phyloP scores from a whole-genome alignment of 129 eudicot genomes.

The Flaveria ramosissima region DNA sequence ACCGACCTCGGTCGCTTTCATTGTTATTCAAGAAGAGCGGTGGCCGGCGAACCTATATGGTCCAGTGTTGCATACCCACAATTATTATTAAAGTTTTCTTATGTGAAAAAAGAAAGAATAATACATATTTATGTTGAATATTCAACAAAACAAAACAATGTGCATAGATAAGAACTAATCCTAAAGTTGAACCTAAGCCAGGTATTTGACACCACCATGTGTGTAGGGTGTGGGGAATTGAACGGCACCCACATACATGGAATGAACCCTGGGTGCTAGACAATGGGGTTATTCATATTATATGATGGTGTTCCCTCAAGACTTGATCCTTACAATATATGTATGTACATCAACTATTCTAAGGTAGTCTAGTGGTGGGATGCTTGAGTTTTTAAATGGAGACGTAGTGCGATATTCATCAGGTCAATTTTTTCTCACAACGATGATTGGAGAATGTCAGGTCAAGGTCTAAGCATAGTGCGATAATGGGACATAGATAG shows the following conservation, averaged over 20 bases:
- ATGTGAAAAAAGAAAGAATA: background rate
- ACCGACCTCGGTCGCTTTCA: background rate
- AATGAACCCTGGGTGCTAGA: slow-evolving; percentile 29
- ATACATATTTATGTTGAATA: background rate
- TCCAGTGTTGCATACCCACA: background rate
- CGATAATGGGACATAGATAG: too few relatives aligned
- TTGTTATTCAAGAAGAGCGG: background rate
- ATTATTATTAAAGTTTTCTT: background rate
- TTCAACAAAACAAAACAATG: background rate
- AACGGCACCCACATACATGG: slow-evolving; percentile 32
- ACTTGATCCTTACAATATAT: background rate
- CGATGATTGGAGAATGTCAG: too few relatives aligned
- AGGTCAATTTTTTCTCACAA: too few relatives aligned
- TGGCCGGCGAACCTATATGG: background rate
- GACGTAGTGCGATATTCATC: too few relatives aligned
- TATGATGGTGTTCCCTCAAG: background rate
- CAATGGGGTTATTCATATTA: slow-evolving; percentile 14
- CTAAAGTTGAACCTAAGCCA: slow-evolving; percentile 25
- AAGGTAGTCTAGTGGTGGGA: too few relatives aligned
- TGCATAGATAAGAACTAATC: slow-evolving; percentile 32
- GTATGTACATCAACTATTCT: too few relatives aligned
- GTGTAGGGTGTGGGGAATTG: slow-evolving; percentile 21
- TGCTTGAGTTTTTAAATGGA: too few relatives aligned
- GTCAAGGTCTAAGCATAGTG: too few relatives aligned
- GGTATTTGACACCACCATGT: slow-evolving; percentile 19